Base-by-base conservation (phyloP, 768 basidiomycete species). In the Boletus vinaceobasis region DNA sequence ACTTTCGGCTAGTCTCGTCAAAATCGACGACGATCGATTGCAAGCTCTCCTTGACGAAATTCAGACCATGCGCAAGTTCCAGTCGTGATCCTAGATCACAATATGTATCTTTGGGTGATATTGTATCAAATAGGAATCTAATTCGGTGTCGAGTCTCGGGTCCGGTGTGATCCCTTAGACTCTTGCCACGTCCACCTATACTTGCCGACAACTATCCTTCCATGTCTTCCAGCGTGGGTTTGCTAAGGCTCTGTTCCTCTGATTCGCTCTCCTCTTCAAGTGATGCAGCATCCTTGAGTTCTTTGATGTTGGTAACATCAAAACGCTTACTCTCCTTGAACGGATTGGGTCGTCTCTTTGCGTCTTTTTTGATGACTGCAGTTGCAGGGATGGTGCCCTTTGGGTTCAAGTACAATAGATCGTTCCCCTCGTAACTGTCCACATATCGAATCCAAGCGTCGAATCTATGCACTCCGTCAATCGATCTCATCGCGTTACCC, bases 41-140 rank as follows among this genome's bases (percentile, higher is more conserved):
- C 91, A 96, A 71, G 76, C 81, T 1, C 76, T 93, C 49, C 78
- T 96, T 5, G 87, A 90, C 64, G 90, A 94, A 67, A 92, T 96
- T 42, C 89, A 93, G 66, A 90, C 88, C 23, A 87, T 93, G 83
- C 79, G 92, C 66, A 91, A 91, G 73, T 92, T 89, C 79, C 92
- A 95, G 71, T 78, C 87, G 60, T 91, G 71, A 80, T 33, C 14
- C 13, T 43, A 32, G 46, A 36, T 36, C 19, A 33, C 43, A 13
- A 13, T 4, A 17, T 47, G 50, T 55, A 45, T 43, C 17, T 19
- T 40, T 13, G 13, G 27, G 32, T 4, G 7, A 36, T 37, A 33
- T 36, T 52, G 50, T 55, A 53, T 48, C 53, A 50, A 48, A 39
- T 57, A 52, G 48, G 4, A 7, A 10, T 51, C 49, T 57, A 53